These are phyloP conservation scores for Botrytis cinerea DNA, from an alignment of 2,329 filamentous ascomycete genomes.

Conservation along the genomic window DNA sequence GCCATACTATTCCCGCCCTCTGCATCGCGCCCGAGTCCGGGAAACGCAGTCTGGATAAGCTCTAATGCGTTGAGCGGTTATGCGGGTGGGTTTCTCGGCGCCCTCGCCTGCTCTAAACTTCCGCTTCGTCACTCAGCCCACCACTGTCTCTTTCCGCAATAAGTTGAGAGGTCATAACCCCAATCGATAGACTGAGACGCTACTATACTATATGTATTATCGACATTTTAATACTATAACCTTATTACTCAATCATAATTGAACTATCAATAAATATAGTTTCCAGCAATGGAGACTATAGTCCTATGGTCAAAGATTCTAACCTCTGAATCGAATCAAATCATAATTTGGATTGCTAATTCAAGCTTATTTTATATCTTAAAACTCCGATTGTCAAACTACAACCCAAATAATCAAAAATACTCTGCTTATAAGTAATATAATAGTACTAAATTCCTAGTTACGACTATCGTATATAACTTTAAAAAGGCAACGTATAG, in stretches of 20 bases:
- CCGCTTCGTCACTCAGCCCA: no score
- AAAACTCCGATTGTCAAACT: neutral
- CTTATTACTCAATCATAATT: neutral
- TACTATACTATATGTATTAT: neutral
- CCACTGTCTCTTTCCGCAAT: no score
- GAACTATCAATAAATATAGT: neutral
- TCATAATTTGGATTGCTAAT: neutral
- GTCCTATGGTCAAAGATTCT: neutral
- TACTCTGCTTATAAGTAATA: neutral
- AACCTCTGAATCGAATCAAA: neutral
- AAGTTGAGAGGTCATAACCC: neutral
- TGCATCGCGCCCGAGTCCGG: neutral
- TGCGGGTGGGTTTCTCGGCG: no score
- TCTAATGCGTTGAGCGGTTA: no score
- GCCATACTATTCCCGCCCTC: neutral
- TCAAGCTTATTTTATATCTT: neutral
- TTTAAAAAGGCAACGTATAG: neutral
- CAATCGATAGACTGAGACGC: neutral
- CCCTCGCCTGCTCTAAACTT: no score
- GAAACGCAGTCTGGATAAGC: no score
- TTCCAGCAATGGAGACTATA: neutral
- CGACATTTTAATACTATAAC: neutral
- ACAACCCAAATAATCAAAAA: neutral
- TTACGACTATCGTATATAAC: neutral
- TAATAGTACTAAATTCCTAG: neutral